These are phyloP conservation scores for Solioccasus polychromus DNA, from an alignment of 768 basidiomycete species.

Conservation along the genomic window DNA sequence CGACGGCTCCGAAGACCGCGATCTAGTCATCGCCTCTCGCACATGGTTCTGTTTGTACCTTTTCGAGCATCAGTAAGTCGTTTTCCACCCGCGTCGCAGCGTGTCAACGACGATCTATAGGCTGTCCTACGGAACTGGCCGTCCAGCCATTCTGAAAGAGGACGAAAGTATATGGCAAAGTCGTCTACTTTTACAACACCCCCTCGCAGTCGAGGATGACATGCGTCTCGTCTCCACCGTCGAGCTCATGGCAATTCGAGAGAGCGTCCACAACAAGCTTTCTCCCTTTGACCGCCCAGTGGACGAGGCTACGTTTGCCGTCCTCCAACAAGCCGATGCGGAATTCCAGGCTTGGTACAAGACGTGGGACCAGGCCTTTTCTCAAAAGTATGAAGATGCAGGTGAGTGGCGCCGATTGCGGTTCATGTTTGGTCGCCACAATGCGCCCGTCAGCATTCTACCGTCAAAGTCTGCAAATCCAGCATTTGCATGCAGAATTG, in stretches of 20 bases:
- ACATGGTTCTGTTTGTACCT: slow-evolving; percentile 94
- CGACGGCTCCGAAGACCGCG: slow-evolving; percentile 61
- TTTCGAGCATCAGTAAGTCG: slow-evolving; percentile 87
- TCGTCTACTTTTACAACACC: slow-evolving; percentile 77
- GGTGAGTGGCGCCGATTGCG: slow-evolving; percentile 41
- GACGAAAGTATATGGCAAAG: slow-evolving; percentile 89
- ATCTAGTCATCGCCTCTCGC: slow-evolving; percentile 77
- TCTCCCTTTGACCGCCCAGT: slow-evolving; percentile 79
- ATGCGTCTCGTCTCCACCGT: slow-evolving; percentile 94
- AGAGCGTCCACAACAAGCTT: slow-evolving; percentile 79
- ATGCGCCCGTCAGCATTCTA: slow-evolving; percentile 64
- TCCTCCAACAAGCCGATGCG: slow-evolving; percentile 68
- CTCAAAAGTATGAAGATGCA: slow-evolving; percentile 79
- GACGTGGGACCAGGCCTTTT: slow-evolving; percentile 76
- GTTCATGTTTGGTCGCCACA: slow-evolving; percentile 7
- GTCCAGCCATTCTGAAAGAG: slow-evolving; percentile 88
- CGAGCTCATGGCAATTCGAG: slow-evolving; percentile 87
- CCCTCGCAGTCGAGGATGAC: slow-evolving; percentile 87
- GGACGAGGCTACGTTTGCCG: slow-evolving; percentile 65
- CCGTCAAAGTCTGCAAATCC: slow-evolving; percentile 83
- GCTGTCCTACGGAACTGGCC: slow-evolving; percentile 91
- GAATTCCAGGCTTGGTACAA: slow-evolving; percentile 83
- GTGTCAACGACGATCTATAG: slow-evolving; percentile 39
- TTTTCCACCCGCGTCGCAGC: not conserved
- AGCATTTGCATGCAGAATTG: slow-evolving; percentile 81